A percentile compares a stretch with the other conserved stretches of the same genome.
These are phyloP conservation scores for Corylus americana DNA, from an alignment of 306 rosid species.

Conservation along the genomic window DNA sequence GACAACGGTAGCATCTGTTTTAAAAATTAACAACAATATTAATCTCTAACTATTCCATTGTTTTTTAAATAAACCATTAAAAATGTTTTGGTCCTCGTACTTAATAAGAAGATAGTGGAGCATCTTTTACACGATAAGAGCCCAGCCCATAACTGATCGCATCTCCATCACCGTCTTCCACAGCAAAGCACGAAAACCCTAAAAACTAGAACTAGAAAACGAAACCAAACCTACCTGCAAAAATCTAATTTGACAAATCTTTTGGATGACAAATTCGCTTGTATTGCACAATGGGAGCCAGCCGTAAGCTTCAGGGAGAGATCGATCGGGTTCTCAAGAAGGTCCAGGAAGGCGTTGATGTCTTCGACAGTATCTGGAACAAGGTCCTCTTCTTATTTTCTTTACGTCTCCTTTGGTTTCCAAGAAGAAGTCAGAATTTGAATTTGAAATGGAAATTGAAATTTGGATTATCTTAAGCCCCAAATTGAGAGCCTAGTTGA, in stretches of 20 bases:
- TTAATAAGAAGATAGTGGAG: neutral
- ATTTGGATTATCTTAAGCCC: neutral
- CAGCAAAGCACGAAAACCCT: neutral
- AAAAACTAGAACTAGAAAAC: neutral
- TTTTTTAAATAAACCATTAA: no score
- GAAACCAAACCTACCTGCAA: neutral
- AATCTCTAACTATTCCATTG: no score
- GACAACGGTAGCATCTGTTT: no score
- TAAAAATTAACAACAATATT: no score
- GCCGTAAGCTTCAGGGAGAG: slow-evolving; percentile 99
- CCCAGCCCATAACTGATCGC: neutral
- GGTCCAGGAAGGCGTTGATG: slow-evolving; percentile 98
- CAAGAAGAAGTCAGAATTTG: neutral
- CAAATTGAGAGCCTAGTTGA: neutral
- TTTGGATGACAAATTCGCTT: neutral
- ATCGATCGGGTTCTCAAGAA: slow-evolving; percentile 97
- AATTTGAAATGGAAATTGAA: neutral
- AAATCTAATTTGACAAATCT: neutral
- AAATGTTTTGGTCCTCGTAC: neutral
- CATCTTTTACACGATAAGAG: neutral
- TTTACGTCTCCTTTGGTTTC: slow-evolving; percentile 6
- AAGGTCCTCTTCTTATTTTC: slow-evolving; percentile 51
- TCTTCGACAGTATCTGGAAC: slow-evolving; percentile 95
- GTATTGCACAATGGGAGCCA: slow-evolving; percentile 71
- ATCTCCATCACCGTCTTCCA: neutral